Evolutionary conservation across 371 early-diverging fungal species (phyloP).

Genomic region (Lichtheimia ornata): DNA sequence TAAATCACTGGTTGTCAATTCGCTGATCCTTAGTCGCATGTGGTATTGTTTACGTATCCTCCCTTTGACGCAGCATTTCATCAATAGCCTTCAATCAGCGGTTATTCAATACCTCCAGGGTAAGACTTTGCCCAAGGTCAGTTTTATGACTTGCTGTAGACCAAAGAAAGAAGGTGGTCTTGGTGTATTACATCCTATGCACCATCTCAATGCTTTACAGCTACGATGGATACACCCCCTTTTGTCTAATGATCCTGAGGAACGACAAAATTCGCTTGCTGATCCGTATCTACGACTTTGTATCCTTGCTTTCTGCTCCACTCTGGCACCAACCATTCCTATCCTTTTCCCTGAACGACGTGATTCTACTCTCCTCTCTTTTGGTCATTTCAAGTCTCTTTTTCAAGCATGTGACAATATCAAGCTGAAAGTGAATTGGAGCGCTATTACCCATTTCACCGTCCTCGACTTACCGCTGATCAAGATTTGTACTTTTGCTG

Average conservation of each 20-base stretch:
- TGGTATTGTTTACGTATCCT: constrained; percentile 4
- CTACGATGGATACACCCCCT: background rate
- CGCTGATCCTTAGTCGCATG: background rate
- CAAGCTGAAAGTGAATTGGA: no score
- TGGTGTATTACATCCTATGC: background rate
- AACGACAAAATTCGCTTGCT: background rate
- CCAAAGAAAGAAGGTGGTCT: background rate
- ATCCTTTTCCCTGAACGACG: background rate
- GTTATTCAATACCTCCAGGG: background rate
- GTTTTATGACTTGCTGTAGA: background rate
- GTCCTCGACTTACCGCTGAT: no score
- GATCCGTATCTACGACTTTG: background rate
- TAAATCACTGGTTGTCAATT: background rate
- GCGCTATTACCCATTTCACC: no score
- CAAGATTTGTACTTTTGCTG: no score
- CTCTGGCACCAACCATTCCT: background rate
- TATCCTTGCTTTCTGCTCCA: background rate
- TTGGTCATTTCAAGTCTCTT: background rate
- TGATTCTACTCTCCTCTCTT: background rate
- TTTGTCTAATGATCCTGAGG: background rate
- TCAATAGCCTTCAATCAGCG: background rate
- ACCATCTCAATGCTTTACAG: background rate
- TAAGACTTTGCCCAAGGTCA: constrained; percentile 1
- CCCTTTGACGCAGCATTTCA: background rate
- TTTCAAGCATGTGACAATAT: no score